Evolutionary conservation across 2,329 filamentous ascomycete species (phyloP), one percentile per base, ranked within the genome.

Genomic region (Septoria linicola): DNA sequence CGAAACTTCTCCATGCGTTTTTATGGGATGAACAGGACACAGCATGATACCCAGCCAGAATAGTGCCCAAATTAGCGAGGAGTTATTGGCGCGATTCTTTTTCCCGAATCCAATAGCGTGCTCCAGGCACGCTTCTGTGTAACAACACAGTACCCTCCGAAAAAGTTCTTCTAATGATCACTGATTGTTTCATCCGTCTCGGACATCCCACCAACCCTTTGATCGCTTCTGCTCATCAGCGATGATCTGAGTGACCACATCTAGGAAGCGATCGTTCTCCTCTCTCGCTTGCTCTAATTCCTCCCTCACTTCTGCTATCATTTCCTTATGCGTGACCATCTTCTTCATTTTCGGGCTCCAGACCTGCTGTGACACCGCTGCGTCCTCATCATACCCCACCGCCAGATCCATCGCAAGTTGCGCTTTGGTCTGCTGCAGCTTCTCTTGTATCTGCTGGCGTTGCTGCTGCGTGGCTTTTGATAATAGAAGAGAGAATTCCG

Each of bases 11-110:
- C 17, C 32, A 35, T 37, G 43, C 48, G 48, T 51, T 47, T 3
- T 34, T 17, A 19, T 21, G 21, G 21, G 32, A 37, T 35, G n/a
- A 30, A 44, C 39, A 53, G 40, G 44, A 37, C 23, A 30, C 14
- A 49, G 46, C 42, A 54, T 54, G 51, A 54, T 54, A 54, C 51
- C 51, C 51, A 36, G 39, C 31, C 20, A 53, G 43, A 39, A 27
- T 32, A n/a, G 27, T 42, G 19, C 37, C 31, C 41, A n/a, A n/a
- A n/a, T n/a, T 45, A 53, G 51, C 51, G 51, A 49, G 51, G 51
- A 36, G 51, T 54, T 36, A n/a, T 8, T 37, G 40, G 20, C 31
- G 31, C 23, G 23, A 27, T 27, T n/a, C n/a, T n/a, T n/a, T n/a
- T n/a, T n/a, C n/a, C n/a, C n/a, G n/a, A n/a, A n/a, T n/a, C n/a